Base-by-base conservation (phyloP, 176 grass and related monocot species). In the Triticum dicoccoides region DNA sequence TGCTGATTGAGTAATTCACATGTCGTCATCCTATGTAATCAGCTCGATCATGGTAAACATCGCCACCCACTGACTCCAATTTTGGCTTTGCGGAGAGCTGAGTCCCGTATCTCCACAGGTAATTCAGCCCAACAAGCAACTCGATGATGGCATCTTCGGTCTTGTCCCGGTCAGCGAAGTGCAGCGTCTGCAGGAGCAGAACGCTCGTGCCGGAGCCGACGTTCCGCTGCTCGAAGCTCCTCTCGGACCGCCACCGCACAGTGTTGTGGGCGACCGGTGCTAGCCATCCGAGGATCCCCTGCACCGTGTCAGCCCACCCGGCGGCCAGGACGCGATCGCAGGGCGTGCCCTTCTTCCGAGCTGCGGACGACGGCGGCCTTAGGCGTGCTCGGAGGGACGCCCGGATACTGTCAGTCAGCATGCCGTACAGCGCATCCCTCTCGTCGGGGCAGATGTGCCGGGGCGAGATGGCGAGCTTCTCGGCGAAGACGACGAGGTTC, bases 251-350 rank as follows among this genome's bases (percentile, higher is more conserved):
- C 93, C 93, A 98, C 74, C 86, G 76, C 13, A 93, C 17, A 87
- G 82, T 98, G 93, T 91, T 93, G 62, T 92, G 91, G 8, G 95
- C 95, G 23, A 98, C 93, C 18, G 95, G 95, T 5, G 91, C 89
- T 33, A 98, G 84, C 92, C 95, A 98, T 8, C 83, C 87, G 18
- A 98, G 84, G 20, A 89, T 92, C 88, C 83, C 44, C 21, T 63
- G 80, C 52, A 95, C 78, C 11, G 91, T 90, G 30, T 83, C 87
- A 2, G 69, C 79, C 95, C 95, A 98, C 73, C 91, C 87, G 3
- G 89, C 91, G 25, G 91, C 93, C 0, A 93, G 54, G 44, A 61
- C 3, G 6, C 91, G 85, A 64, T 98, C 91, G 80, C 45, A 82
- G 9, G 21, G 67, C 82, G n/a, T 20, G 2, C 24, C 30, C 29